Percentiles rank a stretch among this genome's conserved stretches.
These are phyloP conservation scores for Monilinia fructigena DNA, from an alignment of 2,329 filamentous ascomycete species.

Conservation along the genomic window DNA sequence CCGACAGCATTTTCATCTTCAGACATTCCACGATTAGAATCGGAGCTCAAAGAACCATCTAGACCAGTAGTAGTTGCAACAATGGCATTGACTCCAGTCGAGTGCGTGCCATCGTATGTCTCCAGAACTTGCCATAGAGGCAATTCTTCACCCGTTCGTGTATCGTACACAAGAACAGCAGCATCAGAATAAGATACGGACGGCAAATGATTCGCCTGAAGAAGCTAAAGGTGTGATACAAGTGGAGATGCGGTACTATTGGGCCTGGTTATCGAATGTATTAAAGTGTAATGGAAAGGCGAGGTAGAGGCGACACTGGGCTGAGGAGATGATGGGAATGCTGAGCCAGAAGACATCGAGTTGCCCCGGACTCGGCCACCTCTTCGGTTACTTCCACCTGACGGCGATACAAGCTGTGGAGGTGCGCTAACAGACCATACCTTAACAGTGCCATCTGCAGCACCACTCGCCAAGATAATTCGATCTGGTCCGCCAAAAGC, in stretches of 20 bases:
- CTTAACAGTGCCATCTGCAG: slow-evolving; percentile 85
- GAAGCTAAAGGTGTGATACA: slow-evolving; percentile 87
- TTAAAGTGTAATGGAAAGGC: slow-evolving; percentile 81
- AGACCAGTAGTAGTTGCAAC: slow-evolving; percentile 83
- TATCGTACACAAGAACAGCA: slow-evolving; percentile 88
- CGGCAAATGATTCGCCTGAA: slow-evolving; percentile 84
- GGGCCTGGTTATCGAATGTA: slow-evolving; percentile 77
- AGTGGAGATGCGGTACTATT: slow-evolving; percentile 72
- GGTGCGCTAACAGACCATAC: slow-evolving; percentile 94
- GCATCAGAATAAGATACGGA: slow-evolving; percentile 93
- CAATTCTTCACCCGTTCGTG: slow-evolving; percentile 78
- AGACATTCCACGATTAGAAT: slow-evolving; percentile 60
- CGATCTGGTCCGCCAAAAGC: slow-evolving; percentile 79
- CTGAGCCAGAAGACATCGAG: slow-evolving; percentile 91
- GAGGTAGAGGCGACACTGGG: slow-evolving; percentile 81
- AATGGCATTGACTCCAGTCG: slow-evolving; percentile 83
- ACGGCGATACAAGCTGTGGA: slow-evolving; percentile 79
- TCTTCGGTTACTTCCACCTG: slow-evolving; percentile 63
- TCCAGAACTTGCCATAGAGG: slow-evolving; percentile 88
- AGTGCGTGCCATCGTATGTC: slow-evolving; percentile 84
- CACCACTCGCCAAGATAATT: slow-evolving; percentile 85
- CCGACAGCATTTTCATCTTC: slow-evolving; percentile 75
- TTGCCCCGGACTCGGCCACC: slow-evolving; percentile 81
- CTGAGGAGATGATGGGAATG: slow-evolving; percentile 86
- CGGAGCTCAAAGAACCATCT: slow-evolving; percentile 60